Evolutionary conservation across 1,139 yeast species (phyloP), one percentile per base, ranked within the genome.

Genomic region (Taiozyma onychis): DNA sequence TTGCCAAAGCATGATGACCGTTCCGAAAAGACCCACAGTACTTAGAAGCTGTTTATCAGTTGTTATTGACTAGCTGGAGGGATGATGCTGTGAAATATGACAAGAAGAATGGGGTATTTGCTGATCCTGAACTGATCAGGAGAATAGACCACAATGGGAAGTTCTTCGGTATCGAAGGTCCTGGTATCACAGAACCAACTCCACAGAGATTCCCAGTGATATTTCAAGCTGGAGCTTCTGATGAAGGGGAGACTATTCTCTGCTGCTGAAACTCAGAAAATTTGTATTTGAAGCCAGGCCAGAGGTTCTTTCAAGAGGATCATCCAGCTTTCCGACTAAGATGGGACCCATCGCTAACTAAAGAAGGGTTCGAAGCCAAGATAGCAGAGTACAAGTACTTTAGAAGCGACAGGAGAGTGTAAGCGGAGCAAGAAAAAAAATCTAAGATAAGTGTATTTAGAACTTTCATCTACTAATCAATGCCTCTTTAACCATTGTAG

Each of bases 131-230:
- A 8, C 59, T 63, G 46, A 64, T 72, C 22, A 61, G 72, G 49
- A 61, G 64, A 46, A 71, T 71, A 44, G 63, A 69, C 51, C 69
- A 66, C 51, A 61, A 65, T 45, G 76, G 75, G 2, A 61, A 69
- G 46, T 65, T 64, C 55, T 72, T 64, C 54, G 66, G 57, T 9
- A 74, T 71, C 14, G 71, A 74, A 5, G 76, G 76, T 0, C 74
- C 75, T 2, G 57, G 54, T 41, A 64, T 71, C 43, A 60, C 68
- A 18, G 68, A 67, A 43, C 76, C 77, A 13, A 62, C 72, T 4
- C 71, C 71, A 4, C 77, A 73, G 53, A 65, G 76, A 53, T 60
- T 73, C 11, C 76, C 76, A 3, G 70, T 72, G 5, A 61, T 73
- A 35, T 59, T 71, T 37, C 75, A 72, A 57, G 76, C 76, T 3